phyloP scores from a whole-genome alignment of 495 filamentous ascomycete species.

The Neurospora hispaniola region DNA sequence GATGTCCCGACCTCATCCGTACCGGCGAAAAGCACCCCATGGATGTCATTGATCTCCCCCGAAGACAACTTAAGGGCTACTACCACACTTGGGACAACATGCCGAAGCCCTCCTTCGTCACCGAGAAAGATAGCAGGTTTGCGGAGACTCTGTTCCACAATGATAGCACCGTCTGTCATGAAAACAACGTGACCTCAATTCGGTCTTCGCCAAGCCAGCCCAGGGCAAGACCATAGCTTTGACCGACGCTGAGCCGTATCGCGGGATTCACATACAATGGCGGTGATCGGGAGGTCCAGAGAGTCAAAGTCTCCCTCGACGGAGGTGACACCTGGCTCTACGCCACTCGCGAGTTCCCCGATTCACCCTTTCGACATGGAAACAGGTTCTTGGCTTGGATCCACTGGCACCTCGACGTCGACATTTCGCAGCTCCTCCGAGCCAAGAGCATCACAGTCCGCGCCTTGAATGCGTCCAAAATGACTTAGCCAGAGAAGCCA shows the following conservation, averaged over 20 bases:
- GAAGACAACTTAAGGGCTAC: background rate
- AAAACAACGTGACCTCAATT: conserved; percentile 3
- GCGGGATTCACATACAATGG: conserved; percentile 8
- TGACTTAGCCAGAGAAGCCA: conserved; percentile 1
- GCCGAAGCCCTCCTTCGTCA: conserved; percentile 3
- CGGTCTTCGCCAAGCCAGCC: conserved; percentile 3
- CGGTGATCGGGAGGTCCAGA: conserved; percentile 7
- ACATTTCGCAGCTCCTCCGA: conserved; percentile 2
- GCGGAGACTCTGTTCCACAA: conserved; percentile 5
- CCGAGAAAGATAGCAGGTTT: conserved; percentile 3
- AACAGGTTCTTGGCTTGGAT: conserved; percentile 11
- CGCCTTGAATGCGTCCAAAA: conserved; percentile 4
- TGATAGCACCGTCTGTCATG: conserved; percentile 3
- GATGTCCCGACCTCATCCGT: conserved; percentile 5
- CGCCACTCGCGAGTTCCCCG: conserved; percentile 1
- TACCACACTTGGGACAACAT: conserved; percentile 11
- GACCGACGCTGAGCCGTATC: background rate
- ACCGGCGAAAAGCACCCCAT: conserved; percentile 10
- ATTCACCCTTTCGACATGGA: conserved; percentile 6
- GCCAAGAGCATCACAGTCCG: conserved; percentile 3
- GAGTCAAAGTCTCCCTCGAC: conserved; percentile 8
- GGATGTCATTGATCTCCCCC: conserved; percentile 6
- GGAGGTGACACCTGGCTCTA: conserved; percentile 1
- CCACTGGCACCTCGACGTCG: conserved; percentile 8
- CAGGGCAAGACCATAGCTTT: conserved; percentile 3